These are phyloP conservation scores for Aspergillus heteromorphus DNA, from an alignment of 495 filamentous ascomycete species.

Conservation along the genomic window DNA sequence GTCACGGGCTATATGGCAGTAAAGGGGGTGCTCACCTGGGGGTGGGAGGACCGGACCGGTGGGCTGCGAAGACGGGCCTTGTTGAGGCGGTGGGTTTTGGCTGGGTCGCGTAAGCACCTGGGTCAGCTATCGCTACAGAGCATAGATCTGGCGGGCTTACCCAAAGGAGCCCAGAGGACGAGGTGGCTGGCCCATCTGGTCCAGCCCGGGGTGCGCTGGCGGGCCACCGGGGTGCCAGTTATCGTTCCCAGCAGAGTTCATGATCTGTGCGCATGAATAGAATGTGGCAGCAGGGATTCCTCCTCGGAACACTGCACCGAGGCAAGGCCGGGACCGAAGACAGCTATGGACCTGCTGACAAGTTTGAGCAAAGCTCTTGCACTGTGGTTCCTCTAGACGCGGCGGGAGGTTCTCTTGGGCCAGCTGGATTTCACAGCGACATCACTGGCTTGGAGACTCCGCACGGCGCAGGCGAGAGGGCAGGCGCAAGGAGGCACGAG, in stretches of 20 bases:
- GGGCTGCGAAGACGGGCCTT: conserved; percentile 42
- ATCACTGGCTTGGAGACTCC: conserved; percentile 19
- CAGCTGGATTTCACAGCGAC: conserved; percentile 24
- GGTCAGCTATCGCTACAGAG: conserved; percentile 12
- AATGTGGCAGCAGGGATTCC: not conserved
- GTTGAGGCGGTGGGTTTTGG: conserved; percentile 42
- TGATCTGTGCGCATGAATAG: conserved; percentile 26
- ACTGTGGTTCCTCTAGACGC: conserved; percentile 20
- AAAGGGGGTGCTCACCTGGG: conserved; percentile 30
- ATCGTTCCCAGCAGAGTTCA: conserved; percentile 45
- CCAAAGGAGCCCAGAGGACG: conserved; percentile 42
- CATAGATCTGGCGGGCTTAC: no score
- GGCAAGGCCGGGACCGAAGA: not conserved
- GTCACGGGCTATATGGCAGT: not conserved
- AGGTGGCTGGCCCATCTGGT: conserved; percentile 43
- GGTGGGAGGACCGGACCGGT: conserved; percentile 46
- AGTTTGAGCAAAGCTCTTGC: conserved; percentile 11
- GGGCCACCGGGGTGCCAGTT: conserved; percentile 44
- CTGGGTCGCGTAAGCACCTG: conserved; percentile 18
- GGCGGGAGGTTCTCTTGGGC: conserved; percentile 19
- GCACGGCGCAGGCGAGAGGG: conserved; percentile 8
- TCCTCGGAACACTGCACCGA: not conserved
- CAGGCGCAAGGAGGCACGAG: not conserved
- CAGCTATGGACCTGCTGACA: conserved; percentile 3
- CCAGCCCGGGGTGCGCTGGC: conserved; percentile 42